Evolutionary conservation across 495 filamentous ascomycete species (phyloP).

Genomic region (Penicillium crystallinum): DNA sequence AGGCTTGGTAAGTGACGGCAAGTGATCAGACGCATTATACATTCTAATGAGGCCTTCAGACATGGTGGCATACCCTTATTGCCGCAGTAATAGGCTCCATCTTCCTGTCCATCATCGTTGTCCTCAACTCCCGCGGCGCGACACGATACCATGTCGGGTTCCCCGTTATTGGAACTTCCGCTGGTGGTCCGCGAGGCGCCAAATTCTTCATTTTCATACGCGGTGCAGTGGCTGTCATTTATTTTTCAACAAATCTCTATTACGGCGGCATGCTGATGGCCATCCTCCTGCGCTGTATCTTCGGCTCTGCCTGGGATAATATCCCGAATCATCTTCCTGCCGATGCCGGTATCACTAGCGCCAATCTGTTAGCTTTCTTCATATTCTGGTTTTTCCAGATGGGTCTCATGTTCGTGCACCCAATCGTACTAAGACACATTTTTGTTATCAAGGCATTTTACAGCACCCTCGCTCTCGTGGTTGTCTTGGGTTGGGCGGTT

Average conservation of each 20-base stretch:
- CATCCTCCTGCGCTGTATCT: slow-evolving; percentile 50
- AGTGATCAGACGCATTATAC: too few species aligned
- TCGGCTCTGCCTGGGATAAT: slow-evolving; percentile 58
- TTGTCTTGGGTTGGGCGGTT: neutral
- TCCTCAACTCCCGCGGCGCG: neutral
- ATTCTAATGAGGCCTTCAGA: neutral
- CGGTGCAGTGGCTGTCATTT: neutral
- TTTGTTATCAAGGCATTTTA: neutral
- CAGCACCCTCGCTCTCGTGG: neutral
- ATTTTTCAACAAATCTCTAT: neutral
- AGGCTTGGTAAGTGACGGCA: neutral
- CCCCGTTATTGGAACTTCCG: neutral
- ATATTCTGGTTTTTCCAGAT: slow-evolving; percentile 40
- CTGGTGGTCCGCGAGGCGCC: neutral
- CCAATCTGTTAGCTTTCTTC: slow-evolving; percentile 56
- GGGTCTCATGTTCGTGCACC: slow-evolving; percentile 23
- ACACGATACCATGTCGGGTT: neutral
- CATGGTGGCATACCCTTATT: neutral
- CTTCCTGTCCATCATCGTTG: neutral
- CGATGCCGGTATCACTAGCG: slow-evolving; percentile 49
- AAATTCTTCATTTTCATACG: neutral
- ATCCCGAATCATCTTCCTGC: slow-evolving; percentile 51
- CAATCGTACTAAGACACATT: slow-evolving; percentile 10
- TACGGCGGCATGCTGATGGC: neutral
- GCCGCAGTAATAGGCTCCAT: neutral